A percentile compares a stretch with the other conserved stretches of the same genome.
Conservation (phyloP, 2,329 filamentous ascomycete species). For the Bertia moriformis region DNA sequence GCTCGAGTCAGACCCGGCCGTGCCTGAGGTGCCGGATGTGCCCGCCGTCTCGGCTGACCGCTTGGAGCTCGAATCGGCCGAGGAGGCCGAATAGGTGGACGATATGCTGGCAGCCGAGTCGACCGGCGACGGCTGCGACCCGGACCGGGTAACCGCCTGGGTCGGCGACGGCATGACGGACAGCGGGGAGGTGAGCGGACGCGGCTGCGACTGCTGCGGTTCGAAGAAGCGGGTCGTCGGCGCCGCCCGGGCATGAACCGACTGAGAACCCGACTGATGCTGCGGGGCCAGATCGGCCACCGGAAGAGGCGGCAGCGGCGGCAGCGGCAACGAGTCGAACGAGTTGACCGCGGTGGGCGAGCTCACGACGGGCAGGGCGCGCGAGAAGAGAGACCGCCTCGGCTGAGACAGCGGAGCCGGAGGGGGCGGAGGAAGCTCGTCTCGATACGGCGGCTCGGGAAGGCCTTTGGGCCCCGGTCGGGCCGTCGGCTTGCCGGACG, state of each 20-base stretch:
- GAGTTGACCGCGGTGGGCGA: background rate
- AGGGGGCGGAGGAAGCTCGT: background rate
- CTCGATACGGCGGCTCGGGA: background rate
- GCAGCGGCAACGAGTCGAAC: too few relatives aligned
- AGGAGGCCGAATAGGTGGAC: background rate
- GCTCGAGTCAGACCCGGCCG: too few relatives aligned
- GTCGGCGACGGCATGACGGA: background rate
- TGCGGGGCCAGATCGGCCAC: background rate
- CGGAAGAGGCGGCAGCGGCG: background rate
- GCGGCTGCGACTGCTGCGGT: background rate
- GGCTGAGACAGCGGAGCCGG: too few relatives aligned
- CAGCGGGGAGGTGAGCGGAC: background rate
- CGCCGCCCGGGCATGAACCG: too few relatives aligned
- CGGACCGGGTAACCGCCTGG: background rate
- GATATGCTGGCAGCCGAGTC: background rate
- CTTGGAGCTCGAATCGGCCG: background rate
- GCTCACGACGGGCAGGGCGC: too few relatives aligned
- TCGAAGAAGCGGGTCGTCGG: too few relatives aligned
- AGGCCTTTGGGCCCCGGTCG: too few relatives aligned
- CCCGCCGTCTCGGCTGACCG: background rate
- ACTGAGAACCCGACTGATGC: too few relatives aligned
- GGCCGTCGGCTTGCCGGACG: background rate
- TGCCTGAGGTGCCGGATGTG: too few relatives aligned
- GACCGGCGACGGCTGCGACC: background rate
- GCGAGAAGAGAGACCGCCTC: too few relatives aligned